Evolutionary conservation across 139 green algal genomes (phyloP).

Genomic region (Chlamydomonas asymmetrica): DNA sequence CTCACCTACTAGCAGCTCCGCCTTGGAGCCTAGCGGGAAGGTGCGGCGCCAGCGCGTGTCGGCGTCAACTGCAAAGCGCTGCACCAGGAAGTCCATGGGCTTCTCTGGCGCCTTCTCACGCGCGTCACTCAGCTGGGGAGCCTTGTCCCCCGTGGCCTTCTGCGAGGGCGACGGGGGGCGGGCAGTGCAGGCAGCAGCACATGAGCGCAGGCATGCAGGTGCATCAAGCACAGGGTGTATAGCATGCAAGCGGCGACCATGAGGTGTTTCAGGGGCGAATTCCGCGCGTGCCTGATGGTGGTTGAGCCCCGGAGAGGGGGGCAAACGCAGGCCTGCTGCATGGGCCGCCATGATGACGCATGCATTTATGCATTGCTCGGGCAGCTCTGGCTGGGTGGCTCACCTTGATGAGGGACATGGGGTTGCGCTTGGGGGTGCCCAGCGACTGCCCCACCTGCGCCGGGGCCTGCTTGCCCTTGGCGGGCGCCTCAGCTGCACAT

Average conservation of each 20-base stretch:
- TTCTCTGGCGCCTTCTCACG: no score
- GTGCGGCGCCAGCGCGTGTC: conserved; percentile 57
- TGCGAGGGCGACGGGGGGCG: not conserved
- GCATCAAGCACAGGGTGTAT: no score
- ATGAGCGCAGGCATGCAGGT: no score
- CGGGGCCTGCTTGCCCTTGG: no score
- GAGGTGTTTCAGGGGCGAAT: no score
- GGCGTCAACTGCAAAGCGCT: conserved; percentile 55
- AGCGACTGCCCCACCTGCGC: conserved; percentile 61
- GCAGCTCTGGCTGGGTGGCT: no score
- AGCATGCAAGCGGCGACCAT: no score
- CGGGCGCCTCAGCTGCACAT: no score
- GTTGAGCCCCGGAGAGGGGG: no score
- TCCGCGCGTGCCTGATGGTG: no score
- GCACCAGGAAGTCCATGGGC: conserved; percentile 67
- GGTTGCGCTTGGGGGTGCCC: conserved; percentile 50
- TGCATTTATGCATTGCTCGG: not conserved
- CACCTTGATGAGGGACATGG: conserved; percentile 78
- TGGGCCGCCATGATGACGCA: no score
- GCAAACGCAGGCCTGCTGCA: no score
- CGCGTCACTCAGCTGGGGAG: not conserved
- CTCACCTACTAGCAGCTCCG: conserved; percentile 78
- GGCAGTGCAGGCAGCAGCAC: not conserved
- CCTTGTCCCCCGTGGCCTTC: not conserved
- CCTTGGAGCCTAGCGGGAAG: conserved; percentile 66